Conservation (phyloP, 2,329 filamentous ascomycete species). For the Septoria linicola region DNA sequence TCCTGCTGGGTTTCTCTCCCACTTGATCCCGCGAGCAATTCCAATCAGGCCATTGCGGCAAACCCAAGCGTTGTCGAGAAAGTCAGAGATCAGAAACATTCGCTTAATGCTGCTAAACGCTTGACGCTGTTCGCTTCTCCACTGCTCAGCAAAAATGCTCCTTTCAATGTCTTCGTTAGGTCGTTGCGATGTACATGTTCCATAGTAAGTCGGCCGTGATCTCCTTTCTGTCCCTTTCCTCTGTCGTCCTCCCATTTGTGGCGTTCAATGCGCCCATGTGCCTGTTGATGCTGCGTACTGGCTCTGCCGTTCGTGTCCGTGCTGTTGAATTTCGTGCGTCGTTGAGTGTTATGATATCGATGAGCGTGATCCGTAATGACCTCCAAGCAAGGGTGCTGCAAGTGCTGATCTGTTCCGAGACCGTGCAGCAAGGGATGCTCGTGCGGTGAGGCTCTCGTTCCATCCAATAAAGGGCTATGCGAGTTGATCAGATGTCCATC, state of each 20-base stretch:
- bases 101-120: background rate
- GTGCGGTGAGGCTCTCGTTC: slow-evolving; percentile 4
- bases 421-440: slow-evolving; percentile 14
- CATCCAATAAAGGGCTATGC: background rate
- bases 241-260: background rate
- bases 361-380: background rate
- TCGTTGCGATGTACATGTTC: slow-evolving; percentile 8
- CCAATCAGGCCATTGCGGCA: background rate
- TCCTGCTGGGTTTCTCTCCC: no score
- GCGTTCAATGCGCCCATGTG: slow-evolving; percentile 4
- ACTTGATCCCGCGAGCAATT: background rate
- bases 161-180: slow-evolving; percentile 1
- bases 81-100: background rate
- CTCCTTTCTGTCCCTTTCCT: background rate
- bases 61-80: background rate
- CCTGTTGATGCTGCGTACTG: background rate
- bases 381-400: background rate
- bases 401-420: background rate
- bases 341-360: background rate
- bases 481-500: slow-evolving; percentile 51
- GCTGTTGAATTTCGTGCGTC: background rate
- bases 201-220: slow-evolving; percentile 1
- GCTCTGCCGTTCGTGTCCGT: background rate
- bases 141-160: background rate
- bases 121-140: background rate